Conservation (phyloP, 129 eudicot genomes). For the Apium graveolens region DNA sequence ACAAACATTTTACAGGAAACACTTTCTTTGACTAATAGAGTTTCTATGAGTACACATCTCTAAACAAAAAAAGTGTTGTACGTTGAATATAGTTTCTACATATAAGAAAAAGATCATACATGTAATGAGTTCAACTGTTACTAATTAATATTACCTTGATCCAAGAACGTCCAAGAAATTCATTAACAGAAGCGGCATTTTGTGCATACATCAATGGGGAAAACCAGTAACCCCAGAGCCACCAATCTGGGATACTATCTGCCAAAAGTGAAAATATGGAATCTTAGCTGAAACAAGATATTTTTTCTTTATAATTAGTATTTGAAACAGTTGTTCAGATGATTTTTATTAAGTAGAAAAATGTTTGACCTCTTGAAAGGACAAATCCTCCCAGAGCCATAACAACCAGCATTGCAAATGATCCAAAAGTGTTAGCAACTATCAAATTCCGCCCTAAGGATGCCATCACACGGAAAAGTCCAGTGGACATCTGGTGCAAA, state of each 20-base stretch:
- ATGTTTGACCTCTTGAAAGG: slow-evolving; percentile 71
- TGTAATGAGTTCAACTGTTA: background rate
- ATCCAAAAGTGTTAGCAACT: slow-evolving; percentile 93
- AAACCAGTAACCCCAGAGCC: slow-evolving; percentile 99
- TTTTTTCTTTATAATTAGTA: background rate
- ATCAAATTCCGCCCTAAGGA: slow-evolving; percentile 81
- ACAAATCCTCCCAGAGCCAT: slow-evolving; percentile 95
- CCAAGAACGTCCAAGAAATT: slow-evolving; percentile 75
- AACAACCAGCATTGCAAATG: slow-evolving; percentile 90
- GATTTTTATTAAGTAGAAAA: background rate
- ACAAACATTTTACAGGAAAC: background rate
- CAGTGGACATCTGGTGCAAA: slow-evolving; percentile 91
- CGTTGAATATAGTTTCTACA: background rate
- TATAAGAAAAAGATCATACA: background rate
- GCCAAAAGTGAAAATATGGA: slow-evolving; percentile 16
- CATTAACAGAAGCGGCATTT: slow-evolving; percentile 88
- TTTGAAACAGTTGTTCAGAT: background rate
- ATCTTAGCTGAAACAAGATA: background rate
- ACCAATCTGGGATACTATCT: slow-evolving; percentile 90
- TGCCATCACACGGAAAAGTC: slow-evolving; percentile 92
- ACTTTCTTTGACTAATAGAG: background rate
- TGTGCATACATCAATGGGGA: slow-evolving; percentile 98
- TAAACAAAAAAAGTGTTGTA: background rate
- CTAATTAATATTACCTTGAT: slow-evolving; percentile 31
- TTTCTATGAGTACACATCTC: background rate